Evolutionary conservation across 352 stramenopile genomes (phyloP), one percentile per base, ranked within the genome.

Genomic region (Globisporangium parvum): DNA sequence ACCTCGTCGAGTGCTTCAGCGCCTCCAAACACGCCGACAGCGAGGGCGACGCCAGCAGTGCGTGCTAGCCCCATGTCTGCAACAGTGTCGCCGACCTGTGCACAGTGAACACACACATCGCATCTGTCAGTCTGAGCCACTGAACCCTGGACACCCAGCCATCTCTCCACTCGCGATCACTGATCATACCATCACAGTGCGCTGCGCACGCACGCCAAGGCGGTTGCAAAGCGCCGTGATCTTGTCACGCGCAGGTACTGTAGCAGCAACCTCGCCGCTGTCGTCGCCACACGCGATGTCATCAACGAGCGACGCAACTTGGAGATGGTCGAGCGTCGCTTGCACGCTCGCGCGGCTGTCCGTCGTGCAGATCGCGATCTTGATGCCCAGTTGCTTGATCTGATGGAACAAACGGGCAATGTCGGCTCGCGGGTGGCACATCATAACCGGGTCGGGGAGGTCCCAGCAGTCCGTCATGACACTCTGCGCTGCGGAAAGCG

Each of bases 281-380:
- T 85, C 75, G 50, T 85, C 72, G 6, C 72, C 72, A 45, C 75
- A 85, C n/a, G 66, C 48, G 15, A 83, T 59, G n/a, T 40, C 42
- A 45, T 85, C 73, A 20, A 85, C 67, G 17, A 81, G 46, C 15
- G 66, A 31, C 0, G 46, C 49, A 5, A 85, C 47, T 11, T 60
- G 42, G 3, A 83, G 58, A 46, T 71, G 60, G 15, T 49, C 47
- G 20, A 85, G 53, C 33, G 69, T 75, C 26, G 60, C 55, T 23
- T 59, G 26, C 2, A 73, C 83, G 4, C 62, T 45, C 14, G 55
- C 69, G 39, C 75, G 65, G 41, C 70, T 69, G 53, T 85, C 75
- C 1, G 67, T 75, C 4, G 75, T 85, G 51, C 68, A 58, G 14
- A 83, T 62, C 28, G 72, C 74, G 52, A 85, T 83, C 59, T 79